These are phyloP conservation scores for Aquilaria sinensis DNA, from an alignment of 345 rosid species.

Conservation along the genomic window DNA sequence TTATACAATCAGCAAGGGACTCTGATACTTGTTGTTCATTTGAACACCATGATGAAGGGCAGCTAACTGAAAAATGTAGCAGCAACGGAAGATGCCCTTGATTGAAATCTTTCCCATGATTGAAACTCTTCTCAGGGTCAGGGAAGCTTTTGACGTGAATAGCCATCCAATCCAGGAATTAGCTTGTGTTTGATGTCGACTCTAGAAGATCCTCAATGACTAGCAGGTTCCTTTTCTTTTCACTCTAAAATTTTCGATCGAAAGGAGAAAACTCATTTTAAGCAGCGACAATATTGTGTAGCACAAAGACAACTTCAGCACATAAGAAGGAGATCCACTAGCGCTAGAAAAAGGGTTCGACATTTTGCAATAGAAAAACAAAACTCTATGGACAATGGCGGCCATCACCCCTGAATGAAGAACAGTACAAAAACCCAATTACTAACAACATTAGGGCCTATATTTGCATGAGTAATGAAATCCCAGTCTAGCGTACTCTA, in stretches of 20 bases:
- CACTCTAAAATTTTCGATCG: background rate
- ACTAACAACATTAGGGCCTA: too few relatives aligned
- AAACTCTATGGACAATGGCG: too few relatives aligned
- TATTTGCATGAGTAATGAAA: too few relatives aligned
- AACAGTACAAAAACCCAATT: too few relatives aligned
- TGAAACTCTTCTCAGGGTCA: background rate
- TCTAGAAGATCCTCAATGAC: conserved; percentile 5
- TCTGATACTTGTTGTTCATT: conserved; percentile 15
- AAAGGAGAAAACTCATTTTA: background rate
- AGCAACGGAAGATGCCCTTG: too few relatives aligned
- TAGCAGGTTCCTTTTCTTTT: background rate
- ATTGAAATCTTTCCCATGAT: too few relatives aligned
- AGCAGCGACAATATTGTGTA: background rate
- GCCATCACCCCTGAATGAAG: too few relatives aligned
- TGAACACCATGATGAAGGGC: conserved; percentile 37
- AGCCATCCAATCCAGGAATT: conserved; percentile 11
- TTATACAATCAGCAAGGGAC: conserved; percentile 8
- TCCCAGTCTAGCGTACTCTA: too few relatives aligned
- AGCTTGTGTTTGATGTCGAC: conserved; percentile 1
- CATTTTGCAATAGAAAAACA: too few relatives aligned
- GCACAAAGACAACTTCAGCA: too few relatives aligned
- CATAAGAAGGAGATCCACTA: too few relatives aligned
- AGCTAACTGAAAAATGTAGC: conserved; percentile 9
- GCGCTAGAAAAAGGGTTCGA: too few relatives aligned
- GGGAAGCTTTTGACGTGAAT: conserved; percentile 31